phyloP scores from a whole-genome alignment of 2,329 filamentous ascomycete genomes.

The Fusarium sp. region DNA sequence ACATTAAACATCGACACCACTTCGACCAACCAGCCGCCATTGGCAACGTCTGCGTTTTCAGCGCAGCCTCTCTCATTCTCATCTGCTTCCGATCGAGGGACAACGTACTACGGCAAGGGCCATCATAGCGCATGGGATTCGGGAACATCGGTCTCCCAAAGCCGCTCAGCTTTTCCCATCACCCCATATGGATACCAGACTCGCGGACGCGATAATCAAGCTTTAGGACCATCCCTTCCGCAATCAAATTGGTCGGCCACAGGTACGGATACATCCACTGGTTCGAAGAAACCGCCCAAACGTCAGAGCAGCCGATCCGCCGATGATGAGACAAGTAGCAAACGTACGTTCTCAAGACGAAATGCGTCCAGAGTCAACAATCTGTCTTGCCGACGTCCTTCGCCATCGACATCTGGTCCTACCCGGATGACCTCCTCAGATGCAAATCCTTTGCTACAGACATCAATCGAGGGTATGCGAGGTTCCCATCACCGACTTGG shows the following conservation, averaged over 20 bases:
- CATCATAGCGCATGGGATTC: conserved; percentile 25
- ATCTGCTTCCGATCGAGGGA: conserved; percentile 10
- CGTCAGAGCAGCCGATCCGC: conserved; percentile 34
- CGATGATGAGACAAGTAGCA: conserved; percentile 24
- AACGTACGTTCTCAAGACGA: conserved; percentile 13
- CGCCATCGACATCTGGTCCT: not conserved
- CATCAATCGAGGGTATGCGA: not conserved
- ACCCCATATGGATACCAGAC: conserved; percentile 5
- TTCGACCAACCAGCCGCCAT: conserved; percentile 11
- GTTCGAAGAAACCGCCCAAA: conserved; percentile 26
- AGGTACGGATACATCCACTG: conserved; percentile 11
- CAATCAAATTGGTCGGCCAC: conserved; percentile 8
- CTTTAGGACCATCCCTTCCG: not conserved
- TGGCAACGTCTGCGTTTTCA: not conserved
- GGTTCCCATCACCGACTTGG: not conserved
- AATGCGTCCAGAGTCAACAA: conserved; percentile 1
- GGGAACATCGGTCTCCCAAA: not conserved
- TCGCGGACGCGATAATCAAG: conserved; percentile 5
- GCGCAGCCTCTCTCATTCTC: not conserved
- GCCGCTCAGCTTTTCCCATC: not conserved
- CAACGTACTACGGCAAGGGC: conserved; percentile 8
- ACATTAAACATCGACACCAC: conserved; percentile 1
- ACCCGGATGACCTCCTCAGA: not conserved
- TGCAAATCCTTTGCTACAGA: not conserved
- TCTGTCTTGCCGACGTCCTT: not conserved